Evolutionary conservation across 2,329 filamentous ascomycete species (phyloP).

Genomic region (Fusarium lyarnte): DNA sequence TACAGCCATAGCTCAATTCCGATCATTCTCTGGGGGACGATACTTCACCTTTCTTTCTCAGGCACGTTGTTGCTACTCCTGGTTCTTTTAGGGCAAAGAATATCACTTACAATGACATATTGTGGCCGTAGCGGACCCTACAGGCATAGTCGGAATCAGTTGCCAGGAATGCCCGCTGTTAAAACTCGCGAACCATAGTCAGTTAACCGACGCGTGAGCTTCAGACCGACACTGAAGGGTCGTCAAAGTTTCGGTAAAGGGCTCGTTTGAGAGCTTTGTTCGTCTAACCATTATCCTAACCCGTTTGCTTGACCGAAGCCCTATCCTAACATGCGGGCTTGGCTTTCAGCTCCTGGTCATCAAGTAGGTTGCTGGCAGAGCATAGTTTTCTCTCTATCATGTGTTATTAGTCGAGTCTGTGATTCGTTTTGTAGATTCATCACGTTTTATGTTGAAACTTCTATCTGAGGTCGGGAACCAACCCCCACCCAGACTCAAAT

Average conservation of each 20-base stretch:
- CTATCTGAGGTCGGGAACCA: not conserved
- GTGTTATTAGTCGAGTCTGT: not conserved
- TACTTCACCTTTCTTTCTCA: constrained; percentile 48
- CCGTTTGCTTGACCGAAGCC: constrained; percentile 21
- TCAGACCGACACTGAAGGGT: not conserved
- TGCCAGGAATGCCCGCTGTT: not conserved
- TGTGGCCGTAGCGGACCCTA: not conserved
- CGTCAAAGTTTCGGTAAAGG: not conserved
- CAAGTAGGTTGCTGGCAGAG: not conserved
- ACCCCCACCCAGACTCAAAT: not conserved
- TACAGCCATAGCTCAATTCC: constrained; percentile 74
- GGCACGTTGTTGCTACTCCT: not conserved
- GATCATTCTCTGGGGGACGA: constrained; percentile 81
- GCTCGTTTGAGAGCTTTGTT: not conserved
- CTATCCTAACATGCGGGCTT: not conserved
- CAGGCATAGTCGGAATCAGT: not conserved
- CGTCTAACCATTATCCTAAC: constrained; percentile 1
- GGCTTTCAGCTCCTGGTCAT: not conserved
- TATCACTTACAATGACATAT: constrained; percentile 1
- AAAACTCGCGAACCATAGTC: not conserved
- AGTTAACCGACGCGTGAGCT: not conserved
- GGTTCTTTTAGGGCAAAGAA: not conserved
- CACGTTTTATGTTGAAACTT: not conserved
- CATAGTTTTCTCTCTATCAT: not conserved
- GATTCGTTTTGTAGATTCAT: constrained; percentile 10